These are phyloP conservation scores for Paulownia fortunei DNA, from an alignment of 257 asterid species.

Conservation along the genomic window DNA sequence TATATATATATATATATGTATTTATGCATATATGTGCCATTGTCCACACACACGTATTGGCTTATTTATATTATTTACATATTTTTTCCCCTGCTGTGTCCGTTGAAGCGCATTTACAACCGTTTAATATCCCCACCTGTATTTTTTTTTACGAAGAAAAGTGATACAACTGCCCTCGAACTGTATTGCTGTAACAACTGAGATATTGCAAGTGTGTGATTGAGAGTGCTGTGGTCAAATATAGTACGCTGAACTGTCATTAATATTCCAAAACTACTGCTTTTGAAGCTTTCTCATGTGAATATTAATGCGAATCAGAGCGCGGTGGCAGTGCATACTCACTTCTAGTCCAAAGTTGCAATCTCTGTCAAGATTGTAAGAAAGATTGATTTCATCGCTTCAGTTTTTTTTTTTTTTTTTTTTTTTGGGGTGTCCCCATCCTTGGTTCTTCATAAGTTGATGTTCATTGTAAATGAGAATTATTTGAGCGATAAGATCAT, in stretches of 20 bases:
- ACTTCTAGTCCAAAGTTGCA: neutral
- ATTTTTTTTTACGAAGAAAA: neutral
- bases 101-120: neutral
- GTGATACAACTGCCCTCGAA: neutral
- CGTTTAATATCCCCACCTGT: neutral
- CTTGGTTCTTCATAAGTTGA: neutral
- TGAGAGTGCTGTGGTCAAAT: neutral
- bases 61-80: neutral
- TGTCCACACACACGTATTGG: neutral
- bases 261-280: neutral
- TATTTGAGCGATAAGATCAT: neutral
- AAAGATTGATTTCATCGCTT: neutral
- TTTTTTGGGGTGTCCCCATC: neutral
- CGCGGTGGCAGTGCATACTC: neutral
- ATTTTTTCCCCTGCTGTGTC: neutral
- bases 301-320: constrained; percentile 2
- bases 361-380: neutral
- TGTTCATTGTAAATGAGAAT: neutral
- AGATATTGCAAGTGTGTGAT: neutral
- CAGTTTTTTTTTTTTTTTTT: neutral
- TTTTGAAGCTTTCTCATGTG: constrained; percentile 15
- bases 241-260: neutral
- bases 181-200: neutral
- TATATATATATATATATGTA: too few relatives aligned
- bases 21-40: neutral